Evolutionary conservation across 176 grass and related monocot species (phyloP).

Genomic region (Oryza glumipatula): DNA sequence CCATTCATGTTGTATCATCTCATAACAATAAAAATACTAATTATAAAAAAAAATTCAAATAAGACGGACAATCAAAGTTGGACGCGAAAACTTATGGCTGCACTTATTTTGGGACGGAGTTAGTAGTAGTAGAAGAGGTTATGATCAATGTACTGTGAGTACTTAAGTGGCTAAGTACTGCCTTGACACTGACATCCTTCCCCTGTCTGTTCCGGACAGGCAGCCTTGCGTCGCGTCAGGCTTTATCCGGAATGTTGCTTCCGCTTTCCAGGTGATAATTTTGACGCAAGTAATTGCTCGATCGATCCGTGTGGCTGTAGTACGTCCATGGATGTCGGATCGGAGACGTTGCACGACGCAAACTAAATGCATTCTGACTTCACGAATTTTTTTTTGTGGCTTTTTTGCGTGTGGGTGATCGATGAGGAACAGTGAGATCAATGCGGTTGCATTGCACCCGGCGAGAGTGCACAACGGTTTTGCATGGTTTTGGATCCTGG

Average conservation of each 20-base stretch:
- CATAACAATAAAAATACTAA: too few species aligned
- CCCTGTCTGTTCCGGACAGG: neutral
- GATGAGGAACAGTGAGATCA: neutral
- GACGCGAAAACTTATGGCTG: too few species aligned
- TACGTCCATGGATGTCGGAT: neutral
- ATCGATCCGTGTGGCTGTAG: neutral
- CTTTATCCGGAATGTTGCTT: slow-evolving; percentile 21
- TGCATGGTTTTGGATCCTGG: neutral
- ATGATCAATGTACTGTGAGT: neutral
- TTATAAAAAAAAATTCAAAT: too few species aligned
- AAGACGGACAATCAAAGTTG: too few species aligned
- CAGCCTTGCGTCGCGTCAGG: slow-evolving; percentile 29
- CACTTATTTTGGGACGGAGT: too few species aligned
- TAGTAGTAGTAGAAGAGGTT: neutral
- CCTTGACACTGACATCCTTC: slow-evolving; percentile 31
- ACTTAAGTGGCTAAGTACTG: neutral
- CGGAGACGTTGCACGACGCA: neutral
- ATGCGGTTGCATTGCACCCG: slow-evolving; percentile 3
- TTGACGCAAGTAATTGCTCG: neutral
- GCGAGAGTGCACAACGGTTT: neutral
- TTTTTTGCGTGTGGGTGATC: neutral
- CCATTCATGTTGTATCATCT: too few species aligned
- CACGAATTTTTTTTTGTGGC: too few species aligned
- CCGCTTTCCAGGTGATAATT: slow-evolving; percentile 36
- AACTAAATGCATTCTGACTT: neutral